These are phyloP conservation scores for Babjeviella inositovora DNA, from an alignment of 805 yeast species.

Conservation along the genomic window DNA sequence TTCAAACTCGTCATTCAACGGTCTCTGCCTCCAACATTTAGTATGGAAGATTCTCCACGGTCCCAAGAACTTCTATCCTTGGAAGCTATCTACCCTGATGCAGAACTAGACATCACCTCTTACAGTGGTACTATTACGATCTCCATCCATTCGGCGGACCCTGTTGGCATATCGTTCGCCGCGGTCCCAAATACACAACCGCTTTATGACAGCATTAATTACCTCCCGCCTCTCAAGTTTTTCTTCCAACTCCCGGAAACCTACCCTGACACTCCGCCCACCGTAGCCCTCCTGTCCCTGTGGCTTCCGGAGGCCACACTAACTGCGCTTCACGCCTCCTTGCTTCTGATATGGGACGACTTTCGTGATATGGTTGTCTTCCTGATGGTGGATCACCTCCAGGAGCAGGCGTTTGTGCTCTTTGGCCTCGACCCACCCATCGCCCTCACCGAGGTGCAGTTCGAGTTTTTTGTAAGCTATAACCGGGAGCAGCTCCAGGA, in stretches of 20 bases:
- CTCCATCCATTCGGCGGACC: constrained; percentile 8
- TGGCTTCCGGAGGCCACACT: constrained; percentile 12
- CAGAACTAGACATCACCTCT: constrained; percentile 3
- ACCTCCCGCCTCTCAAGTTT: constrained; percentile 15
- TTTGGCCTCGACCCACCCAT: constrained; percentile 4
- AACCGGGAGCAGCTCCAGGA: constrained; percentile 7
- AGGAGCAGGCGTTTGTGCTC: constrained; percentile 6
- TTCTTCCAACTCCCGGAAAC: constrained; percentile 11
- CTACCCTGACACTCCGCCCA: constrained; percentile 17
- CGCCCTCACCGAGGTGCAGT: constrained; percentile 2
- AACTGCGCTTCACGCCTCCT: constrained; percentile 4
- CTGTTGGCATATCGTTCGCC: constrained; percentile 4
- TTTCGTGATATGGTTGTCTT: constrained; percentile 20
- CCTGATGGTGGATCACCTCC: constrained; percentile 22
- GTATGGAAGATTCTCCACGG: no score
- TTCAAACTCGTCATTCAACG: no score
- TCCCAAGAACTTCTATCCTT: constrained; percentile 25
- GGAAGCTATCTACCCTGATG: constrained; percentile 22
- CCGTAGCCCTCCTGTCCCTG: constrained; percentile 10
- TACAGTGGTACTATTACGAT: constrained; percentile 11
- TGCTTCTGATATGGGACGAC: constrained; percentile 16
- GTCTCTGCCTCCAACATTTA: no score
- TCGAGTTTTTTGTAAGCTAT: constrained; percentile 5
- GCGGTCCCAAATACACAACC: constrained; percentile 1
- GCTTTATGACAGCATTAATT: constrained; percentile 5